These are phyloP conservation scores for Fallopia convolvulus DNA, from an alignment of 148 eudicot species.

Conservation along the genomic window DNA sequence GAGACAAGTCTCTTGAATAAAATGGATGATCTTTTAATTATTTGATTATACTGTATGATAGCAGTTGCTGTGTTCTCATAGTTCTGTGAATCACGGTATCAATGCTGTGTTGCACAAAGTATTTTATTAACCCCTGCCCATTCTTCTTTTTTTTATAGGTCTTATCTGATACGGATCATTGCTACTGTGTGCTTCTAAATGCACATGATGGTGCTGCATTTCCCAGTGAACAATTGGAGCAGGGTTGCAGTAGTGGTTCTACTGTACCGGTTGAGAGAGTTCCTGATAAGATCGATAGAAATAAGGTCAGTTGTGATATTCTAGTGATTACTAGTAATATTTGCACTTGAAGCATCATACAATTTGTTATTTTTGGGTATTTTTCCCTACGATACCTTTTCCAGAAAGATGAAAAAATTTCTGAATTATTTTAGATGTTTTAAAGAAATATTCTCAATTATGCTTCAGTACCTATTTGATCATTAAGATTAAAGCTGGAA, in stretches of 20 bases:
- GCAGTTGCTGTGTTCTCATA: not conserved
- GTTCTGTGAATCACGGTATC: not conserved
- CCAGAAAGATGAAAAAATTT: not conserved
- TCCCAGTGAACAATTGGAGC: constrained; percentile 44
- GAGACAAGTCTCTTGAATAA: not conserved
- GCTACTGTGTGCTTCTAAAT: constrained; percentile 94
- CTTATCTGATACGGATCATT: constrained; percentile 87
- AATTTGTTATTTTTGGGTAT: not conserved
- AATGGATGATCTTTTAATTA: not conserved
- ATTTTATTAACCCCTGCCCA: not conserved
- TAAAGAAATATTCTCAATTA: not conserved
- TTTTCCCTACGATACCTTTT: not conserved
- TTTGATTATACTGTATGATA: not conserved
- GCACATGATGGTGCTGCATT: constrained; percentile 91
- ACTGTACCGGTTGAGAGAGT: constrained; percentile 27
- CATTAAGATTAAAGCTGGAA: not conserved
- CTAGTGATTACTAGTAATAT: not conserved
- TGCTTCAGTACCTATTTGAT: not conserved
- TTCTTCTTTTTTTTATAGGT: constrained; percentile 44
- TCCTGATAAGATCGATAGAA: constrained; percentile 33
- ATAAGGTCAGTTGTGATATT: constrained; percentile 41
- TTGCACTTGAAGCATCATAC: not conserved
- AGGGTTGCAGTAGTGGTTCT: constrained; percentile 24
- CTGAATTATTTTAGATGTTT: not conserved
- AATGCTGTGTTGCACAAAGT: not conserved